Base-by-base conservation (phyloP, 148 eudicot genomes). In the Tetragonia tetragonoides region DNA sequence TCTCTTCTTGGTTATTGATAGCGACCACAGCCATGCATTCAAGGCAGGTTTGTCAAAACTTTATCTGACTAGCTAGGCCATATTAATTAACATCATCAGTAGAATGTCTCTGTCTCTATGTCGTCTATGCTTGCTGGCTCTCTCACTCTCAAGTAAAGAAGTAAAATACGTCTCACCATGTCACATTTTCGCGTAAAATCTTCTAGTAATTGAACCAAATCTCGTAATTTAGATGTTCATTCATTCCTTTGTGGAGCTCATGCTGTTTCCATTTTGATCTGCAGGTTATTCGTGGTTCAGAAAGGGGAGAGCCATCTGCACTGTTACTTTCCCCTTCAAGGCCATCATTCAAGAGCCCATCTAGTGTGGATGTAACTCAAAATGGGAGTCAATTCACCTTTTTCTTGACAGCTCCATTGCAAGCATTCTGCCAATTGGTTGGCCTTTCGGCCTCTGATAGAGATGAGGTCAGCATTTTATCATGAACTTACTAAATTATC, bases 31-130 rank as follows among this genome's bases (percentile, higher is more conserved):
- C 98, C 90, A 90, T 87, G 94, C 98, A 90, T 95, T 95, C 97
- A 95, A 95, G 99, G 99, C 99, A 95, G 99, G 99, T 95, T 95
- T 95, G 97, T 95, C 86, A 88, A 65, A 83, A 87, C 88, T 91
- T 85, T 66, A 73, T 75, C 76, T 78, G 17, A 41, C 63, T 47
- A 80, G 73, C 53, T 75, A 73, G 79, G 75, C 70, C 77, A 37
- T 56, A 28, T 34, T 60, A 6, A 49, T 56, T 73, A n/a, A 74
- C 63, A 34, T 3, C 9, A 16, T 53, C 73, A 16, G 28, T 73
- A 66, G 38, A 49, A 28, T 40, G 51, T 40, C 49, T 62, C 41
- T 79, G 64, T 66, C 28, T 28, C 34, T 28, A 28, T 28, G 34
- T 1, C 70, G 12, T 72, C 49, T 70, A 11, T 3, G 47, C 21